Evolutionary conservation across 176 grass and related monocot species (phyloP).

Genomic region (Luzula sylvatica): DNA sequence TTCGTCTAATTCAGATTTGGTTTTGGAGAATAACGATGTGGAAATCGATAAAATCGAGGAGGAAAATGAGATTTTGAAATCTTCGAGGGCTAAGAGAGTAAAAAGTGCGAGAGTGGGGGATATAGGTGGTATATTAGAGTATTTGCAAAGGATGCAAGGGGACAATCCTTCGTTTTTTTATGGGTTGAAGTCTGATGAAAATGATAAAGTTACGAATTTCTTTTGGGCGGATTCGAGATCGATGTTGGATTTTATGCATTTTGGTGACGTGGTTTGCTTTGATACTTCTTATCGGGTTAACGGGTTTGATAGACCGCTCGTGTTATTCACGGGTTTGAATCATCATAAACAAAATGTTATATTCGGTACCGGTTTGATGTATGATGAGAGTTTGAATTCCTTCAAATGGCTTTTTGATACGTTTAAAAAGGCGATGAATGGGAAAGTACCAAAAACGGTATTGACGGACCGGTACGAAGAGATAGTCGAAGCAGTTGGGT

Average conservation of each 20-base stretch:
- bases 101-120: constrained; percentile 30
- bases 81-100: constrained; percentile 8
- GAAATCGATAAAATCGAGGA: constrained; percentile 21
- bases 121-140: constrained; percentile 61
- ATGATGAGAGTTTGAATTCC: constrained; percentile 66
- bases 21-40: constrained; percentile 29
- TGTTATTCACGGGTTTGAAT: constrained; percentile 81
- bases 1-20: constrained; percentile 37
- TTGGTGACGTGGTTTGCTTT: constrained; percentile 83
- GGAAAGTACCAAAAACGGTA: constrained; percentile 60
- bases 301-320: constrained; percentile 65
- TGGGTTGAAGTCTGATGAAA: constrained; percentile 53
- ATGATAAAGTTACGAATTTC: constrained; percentile 58
- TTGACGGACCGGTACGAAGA: constrained; percentile 49
- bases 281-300: constrained; percentile 60
- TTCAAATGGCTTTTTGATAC: constrained; percentile 78
- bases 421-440: constrained; percentile 80
- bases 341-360: constrained; percentile 82
- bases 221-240: constrained; percentile 83
- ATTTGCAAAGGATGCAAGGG: constrained; percentile 75
- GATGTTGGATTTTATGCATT: constrained; percentile 60
- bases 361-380: constrained; percentile 75
- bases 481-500: constrained; percentile 44
- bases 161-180: constrained; percentile 77
- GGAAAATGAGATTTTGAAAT: constrained; percentile 4